These are phyloP conservation scores for Psilocybe cyanescens DNA, from an alignment of 768 basidiomycete genomes.

Conservation along the genomic window DNA sequence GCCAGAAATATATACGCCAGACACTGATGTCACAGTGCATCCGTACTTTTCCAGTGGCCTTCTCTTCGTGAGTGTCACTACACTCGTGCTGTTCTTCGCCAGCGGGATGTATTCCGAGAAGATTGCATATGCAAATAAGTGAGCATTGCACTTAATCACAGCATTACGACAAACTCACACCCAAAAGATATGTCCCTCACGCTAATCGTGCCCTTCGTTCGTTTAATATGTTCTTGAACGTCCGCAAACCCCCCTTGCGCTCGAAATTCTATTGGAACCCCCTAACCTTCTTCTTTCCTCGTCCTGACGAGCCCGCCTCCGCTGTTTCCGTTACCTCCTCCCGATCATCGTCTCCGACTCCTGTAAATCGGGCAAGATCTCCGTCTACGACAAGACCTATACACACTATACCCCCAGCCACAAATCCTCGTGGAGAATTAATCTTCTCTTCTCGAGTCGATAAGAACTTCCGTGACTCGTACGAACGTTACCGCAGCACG, in stretches of 20 bases:
- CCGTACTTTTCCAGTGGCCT: constrained; percentile 81
- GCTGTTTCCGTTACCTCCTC: constrained; percentile 24
- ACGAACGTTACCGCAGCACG: constrained; percentile 87
- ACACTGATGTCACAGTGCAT: constrained; percentile 52
- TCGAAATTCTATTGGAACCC: constrained; percentile 61
- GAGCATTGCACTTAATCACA: constrained; percentile 30
- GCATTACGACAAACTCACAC: not conserved
- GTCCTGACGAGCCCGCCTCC: constrained; percentile 33
- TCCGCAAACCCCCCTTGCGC: constrained; percentile 76
- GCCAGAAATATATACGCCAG: constrained; percentile 52
- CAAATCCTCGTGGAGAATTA: constrained; percentile 93
- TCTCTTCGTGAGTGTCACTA: constrained; percentile 87
- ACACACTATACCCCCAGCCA: constrained; percentile 84
- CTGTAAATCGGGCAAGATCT: constrained; percentile 31
- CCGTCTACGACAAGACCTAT: constrained; percentile 55
- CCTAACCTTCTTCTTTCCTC: constrained; percentile 61
- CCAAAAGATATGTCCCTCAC: constrained; percentile 90
- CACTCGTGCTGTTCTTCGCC: constrained; percentile 92
- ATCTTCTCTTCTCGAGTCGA: constrained; percentile 94
- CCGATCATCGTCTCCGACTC: constrained; percentile 41
- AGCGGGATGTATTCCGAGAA: constrained; percentile 97
- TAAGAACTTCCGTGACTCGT: constrained; percentile 81
- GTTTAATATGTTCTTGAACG: constrained; percentile 97
- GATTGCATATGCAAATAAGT: constrained; percentile 96
- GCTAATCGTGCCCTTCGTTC: constrained; percentile 90